Base-by-base conservation (phyloP, 176 grass and related monocot species). In the Oryza meridionalis region DNA sequence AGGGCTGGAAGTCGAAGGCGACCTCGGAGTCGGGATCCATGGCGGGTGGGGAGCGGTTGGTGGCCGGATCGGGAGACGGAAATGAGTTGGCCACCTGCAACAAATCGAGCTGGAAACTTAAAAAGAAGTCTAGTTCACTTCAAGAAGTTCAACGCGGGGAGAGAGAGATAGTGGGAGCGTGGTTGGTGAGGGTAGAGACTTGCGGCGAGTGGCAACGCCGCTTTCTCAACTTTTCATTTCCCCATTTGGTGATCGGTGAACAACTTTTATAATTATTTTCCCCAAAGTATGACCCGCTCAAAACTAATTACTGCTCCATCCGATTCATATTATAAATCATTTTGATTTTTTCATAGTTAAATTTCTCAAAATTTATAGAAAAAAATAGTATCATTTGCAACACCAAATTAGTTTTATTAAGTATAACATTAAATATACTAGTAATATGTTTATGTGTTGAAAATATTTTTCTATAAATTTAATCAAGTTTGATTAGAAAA, bases 1-100 rank as follows among this genome's bases (percentile, higher is more conserved):
- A 92, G 45, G 90, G 85, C 22, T 7, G 19, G 85, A 95, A 95
- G 76, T 95, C 88, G 90, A 90, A 92, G 76, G 12, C 78, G 79
- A 90, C 50, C 82, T 95, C 90, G 55, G 87, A 77, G 83, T 95
- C 90, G 73, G 82, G 80, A 93, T 91, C 93, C 94, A 93, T 93
- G 75, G 88, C 24, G 1, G 14, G 7, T 26, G 69, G 64, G 77
- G 43, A 10, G 63, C 16, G 73, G 79, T 83, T 83, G 84, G 79
- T 74, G 73, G 55, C n/a, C 53, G 22, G 69, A 31, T 37, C 67
- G 70, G 75, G 46, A 40, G 21, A 1, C 4, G 74, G 64, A 8
- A 90, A 75, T 13, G 61, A 67, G 75, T 3, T 83, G 79, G 84
- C 47, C 69, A 86, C 84, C 84, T 86, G 73, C 67, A 45, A 22